A percentile compares a stretch with the other conserved stretches of the same genome.
Conservation (phyloP, 148 eudicot genomes). For the Cornus suecica region DNA sequence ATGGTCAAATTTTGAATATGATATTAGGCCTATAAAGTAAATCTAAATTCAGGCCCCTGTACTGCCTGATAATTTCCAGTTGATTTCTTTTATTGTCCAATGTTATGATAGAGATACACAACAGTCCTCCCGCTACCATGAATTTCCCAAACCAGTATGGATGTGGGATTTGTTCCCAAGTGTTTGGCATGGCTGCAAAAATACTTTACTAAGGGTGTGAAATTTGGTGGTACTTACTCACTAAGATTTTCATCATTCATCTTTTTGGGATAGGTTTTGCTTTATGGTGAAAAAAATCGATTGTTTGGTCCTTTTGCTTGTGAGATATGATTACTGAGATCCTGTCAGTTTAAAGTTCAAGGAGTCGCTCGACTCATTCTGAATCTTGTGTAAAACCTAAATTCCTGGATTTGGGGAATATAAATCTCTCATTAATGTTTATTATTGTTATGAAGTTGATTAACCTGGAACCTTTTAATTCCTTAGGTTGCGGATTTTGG, state of each 20-base stretch:
- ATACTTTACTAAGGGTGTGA: no score
- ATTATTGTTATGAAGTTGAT: not conserved
- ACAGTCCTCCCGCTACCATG: no score
- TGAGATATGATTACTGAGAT: not conserved
- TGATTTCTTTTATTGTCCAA: no score
- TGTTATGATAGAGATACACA: no score
- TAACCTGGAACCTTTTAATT: constrained; percentile 6
- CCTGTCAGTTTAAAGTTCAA: not conserved
- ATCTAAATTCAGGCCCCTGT: not conserved
- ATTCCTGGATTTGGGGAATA: not conserved
- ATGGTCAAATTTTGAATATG: not conserved
- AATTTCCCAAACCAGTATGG: no score
- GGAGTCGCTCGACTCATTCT: not conserved
- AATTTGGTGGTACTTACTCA: no score
- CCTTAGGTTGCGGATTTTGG: constrained; percentile 97
- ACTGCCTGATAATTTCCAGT: no score
- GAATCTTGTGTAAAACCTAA: not conserved
- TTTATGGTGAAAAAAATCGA: not conserved
- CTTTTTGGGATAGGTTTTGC: not conserved
- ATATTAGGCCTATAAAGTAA: not conserved
- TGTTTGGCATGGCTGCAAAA: no score
- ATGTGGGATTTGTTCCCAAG: no score
- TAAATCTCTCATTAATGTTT: not conserved
- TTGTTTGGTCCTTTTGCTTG: not conserved
- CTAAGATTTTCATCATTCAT: no score